These are phyloP conservation scores for Neoarthrinium moseri DNA, from an alignment of 2,329 filamentous ascomycete genomes.

Conservation along the genomic window DNA sequence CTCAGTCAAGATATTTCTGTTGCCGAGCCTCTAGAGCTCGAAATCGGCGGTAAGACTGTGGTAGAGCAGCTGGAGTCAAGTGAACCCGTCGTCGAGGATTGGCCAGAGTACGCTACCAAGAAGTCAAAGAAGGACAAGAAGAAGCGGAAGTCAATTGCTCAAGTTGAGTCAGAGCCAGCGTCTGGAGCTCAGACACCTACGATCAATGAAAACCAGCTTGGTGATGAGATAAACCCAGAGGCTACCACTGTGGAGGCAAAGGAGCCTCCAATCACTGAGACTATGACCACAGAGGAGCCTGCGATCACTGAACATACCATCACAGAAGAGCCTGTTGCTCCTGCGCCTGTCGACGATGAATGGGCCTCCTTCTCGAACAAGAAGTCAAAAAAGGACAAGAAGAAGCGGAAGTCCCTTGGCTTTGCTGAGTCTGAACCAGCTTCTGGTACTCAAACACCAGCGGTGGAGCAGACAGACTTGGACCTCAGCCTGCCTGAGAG, in stretches of 20 bases:
- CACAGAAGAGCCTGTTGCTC: not conserved
- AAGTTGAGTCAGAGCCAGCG: conserved; percentile 14
- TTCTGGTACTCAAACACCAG: conserved; percentile 15
- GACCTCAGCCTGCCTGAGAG: conserved; percentile 4
- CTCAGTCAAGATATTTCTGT: not conserved
- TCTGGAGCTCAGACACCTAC: conserved; percentile 12
- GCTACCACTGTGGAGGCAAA: conserved; percentile 9
- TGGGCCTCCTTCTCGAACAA: conserved; percentile 13
- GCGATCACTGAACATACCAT: not conserved
- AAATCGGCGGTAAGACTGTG: conserved; percentile 4
- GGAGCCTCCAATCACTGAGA: not conserved
- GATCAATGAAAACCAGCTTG: conserved; percentile 11
- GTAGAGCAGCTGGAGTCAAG: conserved; percentile 2
- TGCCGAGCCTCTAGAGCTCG: conserved; percentile 1
- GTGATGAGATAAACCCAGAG: conserved; percentile 10
- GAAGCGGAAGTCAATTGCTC: conserved; percentile 31
- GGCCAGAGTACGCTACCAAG: conserved; percentile 15
- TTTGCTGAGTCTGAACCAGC: conserved; percentile 18
- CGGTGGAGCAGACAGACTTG: conserved; percentile 11
- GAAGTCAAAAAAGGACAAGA: conserved; percentile 22
- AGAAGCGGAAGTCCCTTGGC: conserved; percentile 7
- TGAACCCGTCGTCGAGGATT: not conserved
- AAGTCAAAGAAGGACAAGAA: conserved; percentile 26
- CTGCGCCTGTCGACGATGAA: not conserved
- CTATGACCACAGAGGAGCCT: not conserved